A percentile compares a stretch with the other conserved stretches of the same genome.
phyloP scores from a whole-genome alignment of 179 eudicot genomes.

The Vitellaria paradoxa region DNA sequence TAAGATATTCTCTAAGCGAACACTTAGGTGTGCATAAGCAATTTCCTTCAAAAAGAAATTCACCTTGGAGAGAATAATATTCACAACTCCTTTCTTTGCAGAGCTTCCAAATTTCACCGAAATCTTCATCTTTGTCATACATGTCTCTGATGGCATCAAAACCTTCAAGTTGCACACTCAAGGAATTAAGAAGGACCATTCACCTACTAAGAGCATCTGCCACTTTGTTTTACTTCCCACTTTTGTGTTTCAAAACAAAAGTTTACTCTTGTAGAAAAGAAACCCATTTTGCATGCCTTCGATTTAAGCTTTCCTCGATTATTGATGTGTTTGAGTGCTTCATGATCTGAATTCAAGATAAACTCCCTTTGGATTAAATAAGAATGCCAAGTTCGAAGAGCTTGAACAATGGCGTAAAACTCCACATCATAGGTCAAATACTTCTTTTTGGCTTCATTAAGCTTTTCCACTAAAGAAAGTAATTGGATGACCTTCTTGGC shows the following conservation, averaged over 20 bases:
- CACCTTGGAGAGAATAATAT: too few relatives aligned
- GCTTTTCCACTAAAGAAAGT: background rate
- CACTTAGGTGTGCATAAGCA: background rate
- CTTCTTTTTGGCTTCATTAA: background rate
- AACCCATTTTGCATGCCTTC: constrained; percentile 3
- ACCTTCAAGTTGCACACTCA: background rate
- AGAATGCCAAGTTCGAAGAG: background rate
- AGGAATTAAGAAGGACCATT: background rate
- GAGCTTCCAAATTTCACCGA: background rate
- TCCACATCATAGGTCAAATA: constrained; percentile 2
- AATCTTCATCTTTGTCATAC: background rate
- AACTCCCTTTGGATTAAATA: background rate
- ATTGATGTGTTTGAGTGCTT: constrained; percentile 6
- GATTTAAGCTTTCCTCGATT: background rate
- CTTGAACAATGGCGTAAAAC: background rate
- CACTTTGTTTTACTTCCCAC: background rate
- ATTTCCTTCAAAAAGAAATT: background rate
- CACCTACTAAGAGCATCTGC: background rate
- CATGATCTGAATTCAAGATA: background rate
- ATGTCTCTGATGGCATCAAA: too few relatives aligned
- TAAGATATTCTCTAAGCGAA: background rate
- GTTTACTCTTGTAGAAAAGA: constrained; percentile 1
- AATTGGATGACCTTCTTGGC: background rate
- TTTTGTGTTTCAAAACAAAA: background rate
- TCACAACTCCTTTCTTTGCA: background rate